Evolutionary conservation across 768 basidiomycete species (phyloP), one percentile per base, ranked within the genome.

Genomic region (Tricholoma saponaceum): DNA sequence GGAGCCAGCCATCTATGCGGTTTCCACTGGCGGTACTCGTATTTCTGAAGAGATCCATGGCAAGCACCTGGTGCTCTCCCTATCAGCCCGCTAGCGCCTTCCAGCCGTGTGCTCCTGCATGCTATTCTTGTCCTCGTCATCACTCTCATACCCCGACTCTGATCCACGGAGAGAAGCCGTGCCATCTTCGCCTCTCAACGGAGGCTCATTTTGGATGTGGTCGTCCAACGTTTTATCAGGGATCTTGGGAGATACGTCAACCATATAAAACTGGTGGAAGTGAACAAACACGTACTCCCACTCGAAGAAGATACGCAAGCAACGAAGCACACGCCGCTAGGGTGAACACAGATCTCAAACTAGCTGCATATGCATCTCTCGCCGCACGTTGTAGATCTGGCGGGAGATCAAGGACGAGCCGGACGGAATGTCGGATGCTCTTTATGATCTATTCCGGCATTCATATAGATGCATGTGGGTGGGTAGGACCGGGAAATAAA

Each of bases 371-470:
- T 13, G 84, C 76, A 33, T 80, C 81, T 51, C 80, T 71, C 7
- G 83, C 86, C 14, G 73, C 67, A 5, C 72, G 65, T 56, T 83
- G 83, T 8, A 82, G 58, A 6, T 75, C 77, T 0, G 76, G 79
- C 0, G 78, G 73, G 14, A 87, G 75, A 3, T 52, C 63, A 4
- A 66, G 70, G 3, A 87, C 76, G 16, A 83, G 66, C 16, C 73
- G 78, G 10, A 83, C 72, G 14, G 83, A 83, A 58, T 83, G 80
- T 4, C 82, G 75, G 57, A 87, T 83, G 30, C 66, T 68, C 10
- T 59, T 71, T 60, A 87, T 85, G 3, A 80, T 69, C 82, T 85
- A 59, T n/a, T n/a, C n/a, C n/a, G n/a, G n/a, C n/a, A n/a, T n/a
- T n/a, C n/a, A n/a, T n/a, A n/a, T n/a, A n/a, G n/a, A n/a, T n/a